Percentiles rank a stretch among this genome's conserved stretches.
Evolutionary conservation across 2,329 filamentous ascomycete species (phyloP).

Genomic region (Chaetothyriales sp.): DNA sequence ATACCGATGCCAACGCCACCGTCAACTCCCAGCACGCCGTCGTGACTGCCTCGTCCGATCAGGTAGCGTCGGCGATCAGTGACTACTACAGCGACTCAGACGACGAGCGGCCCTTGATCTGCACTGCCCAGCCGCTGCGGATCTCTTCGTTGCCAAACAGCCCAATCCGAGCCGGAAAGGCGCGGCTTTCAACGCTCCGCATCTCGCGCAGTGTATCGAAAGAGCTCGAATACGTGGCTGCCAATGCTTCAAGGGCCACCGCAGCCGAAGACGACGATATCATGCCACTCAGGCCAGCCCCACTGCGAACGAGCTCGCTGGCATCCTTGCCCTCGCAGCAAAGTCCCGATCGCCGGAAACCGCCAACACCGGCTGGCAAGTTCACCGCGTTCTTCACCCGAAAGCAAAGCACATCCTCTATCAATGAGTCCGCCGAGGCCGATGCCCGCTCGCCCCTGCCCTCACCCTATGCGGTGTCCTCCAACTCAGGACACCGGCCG

Average conservation of each 20-base stretch:
- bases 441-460: constrained; percentile 46
- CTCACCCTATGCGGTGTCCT: constrained; percentile 34
- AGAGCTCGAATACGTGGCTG: not conserved
- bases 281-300: constrained; percentile 32
- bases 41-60: not conserved
- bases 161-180: not conserved
- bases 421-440: constrained; percentile 44
- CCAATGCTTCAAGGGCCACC: not conserved
- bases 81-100: not conserved
- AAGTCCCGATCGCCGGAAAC: constrained; percentile 25
- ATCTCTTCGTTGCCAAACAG: not conserved
- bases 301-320: constrained; percentile 30
- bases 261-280: constrained; percentile 20
- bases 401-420: constrained; percentile 42
- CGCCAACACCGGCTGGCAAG: constrained; percentile 40
- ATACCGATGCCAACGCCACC: not conserved
- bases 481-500: constrained; percentile 17
- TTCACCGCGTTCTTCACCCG: constrained; percentile 54
- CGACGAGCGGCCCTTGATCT: not conserved
- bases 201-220: not conserved
- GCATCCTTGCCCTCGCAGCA: constrained; percentile 23
- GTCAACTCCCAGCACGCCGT: not conserved
- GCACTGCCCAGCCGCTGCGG: not conserved
- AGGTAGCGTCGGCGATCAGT: not conserved
- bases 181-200: not conserved